Conservation (phyloP, 148 eudicot genomes). For the Chenopodium album region DNA sequence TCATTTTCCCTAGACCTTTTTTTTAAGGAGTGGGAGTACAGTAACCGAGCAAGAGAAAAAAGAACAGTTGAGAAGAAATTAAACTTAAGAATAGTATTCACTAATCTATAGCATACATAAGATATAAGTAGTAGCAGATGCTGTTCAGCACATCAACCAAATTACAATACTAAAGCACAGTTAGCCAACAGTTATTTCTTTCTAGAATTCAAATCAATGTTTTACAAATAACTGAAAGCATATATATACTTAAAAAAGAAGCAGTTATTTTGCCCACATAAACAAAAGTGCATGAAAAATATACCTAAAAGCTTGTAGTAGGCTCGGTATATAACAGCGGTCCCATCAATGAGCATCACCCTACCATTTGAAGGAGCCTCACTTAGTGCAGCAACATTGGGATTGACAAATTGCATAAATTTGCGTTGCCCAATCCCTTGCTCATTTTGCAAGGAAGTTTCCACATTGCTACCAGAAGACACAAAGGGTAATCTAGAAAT, state of each 20-base stretch:
- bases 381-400: conserved; percentile 18
- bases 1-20: no score
- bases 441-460: conserved; percentile 33
- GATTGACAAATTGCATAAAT: conserved; percentile 31
- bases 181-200: no score
- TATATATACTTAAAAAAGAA: background rate
- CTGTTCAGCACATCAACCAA: background rate
- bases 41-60: background rate
- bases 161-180: background rate
- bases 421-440: conserved; percentile 27
- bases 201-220: background rate
- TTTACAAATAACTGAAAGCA: background rate
- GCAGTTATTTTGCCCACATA: background rate
- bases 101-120: background rate
- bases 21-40: background rate
- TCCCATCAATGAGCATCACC: conserved; percentile 98
- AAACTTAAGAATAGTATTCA: background rate
- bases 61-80: background rate
- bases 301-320: conserved; percentile 90
- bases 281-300: conserved; percentile 2
- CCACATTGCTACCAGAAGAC: conserved; percentile 35
- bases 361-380: conserved; percentile 56
- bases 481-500: conserved; percentile 20
- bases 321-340: conserved; percentile 82
- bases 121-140: background rate